A percentile compares a stretch with the other conserved stretches of the same genome.
Conservation (phyloP, 345 rosid genomes). For the Pugionium dolabratum region DNA sequence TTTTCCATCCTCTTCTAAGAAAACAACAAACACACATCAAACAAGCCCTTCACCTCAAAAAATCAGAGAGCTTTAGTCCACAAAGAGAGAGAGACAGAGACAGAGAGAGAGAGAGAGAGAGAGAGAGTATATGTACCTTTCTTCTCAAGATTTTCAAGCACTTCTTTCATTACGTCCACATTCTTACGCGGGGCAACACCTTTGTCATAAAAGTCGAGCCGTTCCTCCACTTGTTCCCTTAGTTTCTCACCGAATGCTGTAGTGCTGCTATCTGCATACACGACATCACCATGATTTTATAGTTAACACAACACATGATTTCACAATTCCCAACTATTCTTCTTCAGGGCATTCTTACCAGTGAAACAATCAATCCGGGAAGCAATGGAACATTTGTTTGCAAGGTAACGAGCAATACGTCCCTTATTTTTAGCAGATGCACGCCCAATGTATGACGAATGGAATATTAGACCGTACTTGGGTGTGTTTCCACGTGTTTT, state of each 20-base stretch:
- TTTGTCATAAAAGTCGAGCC: not conserved
- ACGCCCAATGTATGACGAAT: not conserved
- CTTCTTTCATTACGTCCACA: not conserved
- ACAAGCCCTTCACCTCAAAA: not conserved
- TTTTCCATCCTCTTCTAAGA: not conserved
- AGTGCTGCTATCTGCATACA: not conserved
- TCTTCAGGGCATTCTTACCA: not conserved
- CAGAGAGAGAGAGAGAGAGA: too few relatives aligned
- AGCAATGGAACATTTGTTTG: not conserved
- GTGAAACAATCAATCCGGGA: not conserved
- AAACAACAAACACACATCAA: too few relatives aligned
- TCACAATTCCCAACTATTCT: not conserved
- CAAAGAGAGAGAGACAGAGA: not conserved
- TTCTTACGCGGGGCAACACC: not conserved
- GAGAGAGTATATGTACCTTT: not conserved
- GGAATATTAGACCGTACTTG: not conserved
- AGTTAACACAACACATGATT: not conserved
- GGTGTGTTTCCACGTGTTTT: not conserved
- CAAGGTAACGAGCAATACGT: not conserved
- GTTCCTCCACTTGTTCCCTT: not conserved
- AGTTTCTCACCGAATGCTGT: not conserved
- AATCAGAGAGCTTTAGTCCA: not conserved
- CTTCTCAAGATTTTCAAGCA: not conserved
- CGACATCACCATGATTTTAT: not conserved
- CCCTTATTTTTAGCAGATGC: constrained; percentile 1